These are phyloP conservation scores for Glebionis coronaria DNA, from an alignment of 129 eudicot genomes.

Conservation along the genomic window DNA sequence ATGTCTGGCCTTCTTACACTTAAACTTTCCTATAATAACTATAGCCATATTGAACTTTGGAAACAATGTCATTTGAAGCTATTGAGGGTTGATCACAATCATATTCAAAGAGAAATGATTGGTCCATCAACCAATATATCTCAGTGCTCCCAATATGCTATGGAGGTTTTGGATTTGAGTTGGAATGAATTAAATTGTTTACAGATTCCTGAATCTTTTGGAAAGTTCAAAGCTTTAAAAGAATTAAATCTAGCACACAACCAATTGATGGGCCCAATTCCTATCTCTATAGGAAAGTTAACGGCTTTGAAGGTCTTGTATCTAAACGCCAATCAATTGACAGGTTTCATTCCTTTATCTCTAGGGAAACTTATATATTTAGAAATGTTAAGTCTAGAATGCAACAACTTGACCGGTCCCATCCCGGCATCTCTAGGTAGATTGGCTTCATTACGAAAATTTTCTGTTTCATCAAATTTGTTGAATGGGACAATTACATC, in stretches of 20 bases:
- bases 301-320: neutral
- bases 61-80: no score
- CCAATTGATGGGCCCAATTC: slow-evolving; percentile 1
- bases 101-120: no score
- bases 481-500: slow-evolving; percentile 16
- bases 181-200: no score
- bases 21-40: no score
- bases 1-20: no score
- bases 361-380: neutral
- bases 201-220: neutral
- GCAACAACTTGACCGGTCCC: neutral
- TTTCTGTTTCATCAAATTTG: slow-evolving; percentile 9
- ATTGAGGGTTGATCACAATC: no score
- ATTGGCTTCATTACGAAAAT: neutral
- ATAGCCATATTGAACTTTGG: no score
- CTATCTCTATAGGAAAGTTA: neutral
- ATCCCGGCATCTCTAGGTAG: slow-evolving; percentile 16
- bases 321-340: neutral
- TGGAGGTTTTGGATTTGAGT: no score
- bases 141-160: no score
- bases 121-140: no score
- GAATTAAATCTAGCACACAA: neutral
- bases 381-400: neutral
- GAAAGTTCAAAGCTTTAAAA: neutral
- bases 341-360: neutral